Evolutionary conservation across 2,329 filamentous ascomycete species (phyloP).

Genomic region (Cladobotryum mycophilum): DNA sequence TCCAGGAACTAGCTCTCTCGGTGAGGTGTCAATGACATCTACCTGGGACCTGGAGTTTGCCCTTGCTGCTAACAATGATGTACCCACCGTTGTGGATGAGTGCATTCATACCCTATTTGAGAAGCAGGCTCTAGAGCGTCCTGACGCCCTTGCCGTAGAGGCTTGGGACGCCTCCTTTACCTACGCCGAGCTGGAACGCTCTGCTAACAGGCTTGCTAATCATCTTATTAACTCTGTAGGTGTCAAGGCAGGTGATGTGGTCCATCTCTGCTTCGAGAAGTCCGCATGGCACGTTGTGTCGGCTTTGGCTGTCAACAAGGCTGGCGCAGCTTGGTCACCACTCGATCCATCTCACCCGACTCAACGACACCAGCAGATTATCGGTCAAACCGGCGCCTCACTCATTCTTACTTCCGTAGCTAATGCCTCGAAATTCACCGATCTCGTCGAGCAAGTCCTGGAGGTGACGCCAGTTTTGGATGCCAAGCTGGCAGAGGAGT

Average conservation of each 20-base stretch:
- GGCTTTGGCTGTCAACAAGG: constrained; percentile 6
- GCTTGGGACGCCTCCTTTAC: constrained; percentile 1
- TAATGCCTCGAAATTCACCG: constrained; percentile 3
- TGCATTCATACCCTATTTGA: constrained; percentile 5
- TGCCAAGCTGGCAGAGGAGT: not conserved
- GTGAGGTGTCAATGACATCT: not conserved
- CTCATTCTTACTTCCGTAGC: no score
- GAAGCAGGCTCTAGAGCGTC: not conserved
- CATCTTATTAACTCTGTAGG: not conserved
- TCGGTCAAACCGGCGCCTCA: not conserved
- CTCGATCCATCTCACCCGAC: constrained; percentile 5
- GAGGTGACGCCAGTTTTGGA: not conserved
- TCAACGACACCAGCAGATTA: constrained; percentile 3
- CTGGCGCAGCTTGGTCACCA: constrained; percentile 5
- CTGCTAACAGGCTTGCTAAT: constrained; percentile 1
- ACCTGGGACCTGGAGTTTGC: constrained; percentile 4
- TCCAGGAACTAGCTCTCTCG: not conserved
- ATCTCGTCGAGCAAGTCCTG: not conserved
- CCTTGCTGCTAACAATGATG: constrained; percentile 1
- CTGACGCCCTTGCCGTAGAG: constrained; percentile 2
- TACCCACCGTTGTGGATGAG: not conserved
- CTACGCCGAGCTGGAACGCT: not conserved
- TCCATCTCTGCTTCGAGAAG: constrained; percentile 7
- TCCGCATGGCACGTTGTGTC: constrained; percentile 3
- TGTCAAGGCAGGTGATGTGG: constrained; percentile 1